These are phyloP conservation scores for Comarum palustre DNA, from an alignment of 306 rosid genomes.

Conservation along the genomic window DNA sequence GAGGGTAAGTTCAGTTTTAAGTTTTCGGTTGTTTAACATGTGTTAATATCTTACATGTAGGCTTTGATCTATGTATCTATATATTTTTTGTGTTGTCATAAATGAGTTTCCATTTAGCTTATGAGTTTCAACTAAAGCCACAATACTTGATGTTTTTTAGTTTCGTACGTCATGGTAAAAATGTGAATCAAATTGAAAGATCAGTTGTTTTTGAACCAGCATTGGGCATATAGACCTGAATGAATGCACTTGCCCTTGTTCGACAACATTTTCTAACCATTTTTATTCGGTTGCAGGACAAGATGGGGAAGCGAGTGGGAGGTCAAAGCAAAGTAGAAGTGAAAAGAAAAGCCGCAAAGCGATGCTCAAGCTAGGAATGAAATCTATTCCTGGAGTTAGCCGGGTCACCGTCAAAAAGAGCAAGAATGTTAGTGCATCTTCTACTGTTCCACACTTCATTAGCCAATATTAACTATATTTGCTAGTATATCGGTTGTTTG, in stretches of 20 bases:
- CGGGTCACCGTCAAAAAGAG: slow-evolving; percentile 81
- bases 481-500: neutral
- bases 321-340: slow-evolving; percentile 88
- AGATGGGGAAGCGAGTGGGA: slow-evolving; percentile 70
- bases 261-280: neutral
- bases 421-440: slow-evolving; percentile 61
- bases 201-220: neutral
- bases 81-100: neutral
- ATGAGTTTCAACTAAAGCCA: neutral
- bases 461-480: neutral
- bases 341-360: slow-evolving; percentile 93
- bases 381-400: slow-evolving; percentile 76
- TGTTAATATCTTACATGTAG: neutral
- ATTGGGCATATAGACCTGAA: neutral
- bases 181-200: neutral
- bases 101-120: neutral
- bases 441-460: neutral
- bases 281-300: slow-evolving; percentile 16
- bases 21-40: neutral
- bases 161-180: neutral
- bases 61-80: neutral
- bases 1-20: slow-evolving; percentile 56
- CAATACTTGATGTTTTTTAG: neutral
- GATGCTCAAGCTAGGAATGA: slow-evolving; percentile 88
- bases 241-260: neutral